Base-by-base conservation (phyloP, 192 early-diverging fungal genomes). In the Phlyctochytrium bullatum region DNA sequence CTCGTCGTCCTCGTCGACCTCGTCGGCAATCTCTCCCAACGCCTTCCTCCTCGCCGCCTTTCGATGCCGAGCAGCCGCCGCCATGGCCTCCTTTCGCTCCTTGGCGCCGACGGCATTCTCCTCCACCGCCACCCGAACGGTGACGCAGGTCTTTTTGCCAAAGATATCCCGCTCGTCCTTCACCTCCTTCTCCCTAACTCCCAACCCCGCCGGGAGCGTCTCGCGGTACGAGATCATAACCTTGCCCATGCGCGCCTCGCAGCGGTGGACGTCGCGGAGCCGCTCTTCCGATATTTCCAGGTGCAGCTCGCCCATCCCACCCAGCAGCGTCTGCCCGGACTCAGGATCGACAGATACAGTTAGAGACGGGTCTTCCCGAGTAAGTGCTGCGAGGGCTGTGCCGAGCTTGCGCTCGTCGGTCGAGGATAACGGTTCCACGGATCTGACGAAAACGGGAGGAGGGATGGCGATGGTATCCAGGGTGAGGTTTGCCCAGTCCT, bases 251-350 rank as follows among this genome's bases (percentile, higher is more conserved):
- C 88, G 81, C 16, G 89, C 89, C 28, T 88, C 86, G 60, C 90
- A 86, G 61, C 88, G 87, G 68, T 92, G 88, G 29, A 89, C 88
- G 30, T 88, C 88, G n/a, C 88, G 35, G 27, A 98, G 75, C n/a
- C 94, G 76, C 34, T 93, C 93, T 40, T 87, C 87, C 14, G 93
- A 86, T 17, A 98, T 89, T 64, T 98, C 95, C 31, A 98, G 72
- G 71, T 98, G 96, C 58, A 98, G 79, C 67, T 96, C 96, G 3
- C 96, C 96, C 93, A 96, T 95, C 0, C 94, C 96, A 67, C 90
- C 86, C 2, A 98, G 69, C 56, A 96, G 68, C 23, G 86, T 90
- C 70, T 98, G 96, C 0, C 94, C 93, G 0, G 92, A 93, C 58
- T 96, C 96, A 50, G 83, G 83, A 68, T 96, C 89, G 6, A 76